Evolutionary conservation across 225 moss, liverwort and hornwort genomes (phyloP), one percentile per base, ranked within the genome.

Genomic region (Climacium dendroides): DNA sequence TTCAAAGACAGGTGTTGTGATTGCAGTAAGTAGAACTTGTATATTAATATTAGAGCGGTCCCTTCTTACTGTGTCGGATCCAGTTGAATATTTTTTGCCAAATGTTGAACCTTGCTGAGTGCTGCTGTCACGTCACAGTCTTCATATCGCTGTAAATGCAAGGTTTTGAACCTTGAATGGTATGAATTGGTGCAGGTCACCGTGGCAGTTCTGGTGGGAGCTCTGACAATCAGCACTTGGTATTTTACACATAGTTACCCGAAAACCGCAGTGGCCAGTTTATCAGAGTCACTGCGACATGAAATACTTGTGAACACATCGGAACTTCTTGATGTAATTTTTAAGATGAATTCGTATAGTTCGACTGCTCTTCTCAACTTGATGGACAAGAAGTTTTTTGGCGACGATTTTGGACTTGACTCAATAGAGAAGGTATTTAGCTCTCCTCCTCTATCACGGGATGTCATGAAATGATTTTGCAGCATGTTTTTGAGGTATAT

Each of bases 201-300:
- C 11, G 94, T 95, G 90, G 90, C 92, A 89, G 93, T 95, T 85
- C 81, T 96, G 73, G 91, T 95, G 79, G 95, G 93, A 85, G 91
- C 93, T 85, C 37, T 96, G 84, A 90, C 93, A 57, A 91, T 96
- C 69, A 93, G 94, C 78, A 92, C 94, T 59, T 94, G 96, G 94
- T 95, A 94, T 83, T 96, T 93, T 81, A 92, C 94, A n/a, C 94
- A 94, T 62, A 94, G 94, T 84, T 95, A 93, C 82, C 93, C 94
- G 22, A 95, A 95, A 91, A 94, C 94, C 45, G 95, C 90, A 88
- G 90, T 93, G 72, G 94, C 92, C 79, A 90, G 86, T 88, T 89
- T 93, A 77, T 90, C 94, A 18, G 95, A 94, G 82, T 93, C 96
- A 29, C 70, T 92, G 39, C 92, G 95, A 35, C 91, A 89, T 88